Evolutionary conservation across 2,329 filamentous ascomycete species (phyloP), one percentile per base, ranked within the genome.

Genomic region (Penicillium janthinellum): DNA sequence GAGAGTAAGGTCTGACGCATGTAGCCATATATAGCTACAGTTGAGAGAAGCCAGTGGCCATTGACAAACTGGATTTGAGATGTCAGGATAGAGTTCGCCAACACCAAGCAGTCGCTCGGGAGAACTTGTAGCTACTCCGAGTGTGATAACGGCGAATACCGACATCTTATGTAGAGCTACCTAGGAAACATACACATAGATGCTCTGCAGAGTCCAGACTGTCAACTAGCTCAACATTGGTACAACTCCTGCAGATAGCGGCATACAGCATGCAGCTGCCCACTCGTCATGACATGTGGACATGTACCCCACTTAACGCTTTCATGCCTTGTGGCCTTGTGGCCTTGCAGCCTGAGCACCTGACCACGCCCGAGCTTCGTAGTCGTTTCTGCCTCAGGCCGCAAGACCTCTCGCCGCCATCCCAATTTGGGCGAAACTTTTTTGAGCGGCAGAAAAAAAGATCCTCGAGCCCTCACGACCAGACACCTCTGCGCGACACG

Each of bases 361-460:
- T 41, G 44, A 20, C 20, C 35, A 7, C 7, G 14, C 12, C 25
- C 11, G 22, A 38, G 20, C 4, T 22, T n/a, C n/a, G 6, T 8
- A 31, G 5, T 31, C 5, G 1, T 31, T 5, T 17, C n/a, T 65
- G 58, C 65, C 65, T 64, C 45, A 70, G 70, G 69, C 64, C 31
- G 22, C 14, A 57, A 45, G 1, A 54, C 55, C 56, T 61, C 54
- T 56, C 54, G 62, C 57, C 70, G 65, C 70, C 69, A 69, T 65
- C 65, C 65, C 45, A 39, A 67, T 67, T 50, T 41, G 60, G 54
- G 47, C 45, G 64, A 67, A 67, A 67, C 64, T 67, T 66, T 68
- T 68, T 68, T 66, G 64, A 67, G 67, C 63, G 64, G 64, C 64
- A 67, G 64, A 67, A 68, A 68, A 68, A 68, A 67, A 68, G 65